Conservation (phyloP, 2,329 filamentous ascomycete genomes). For the Botrytis cinerea region DNA sequence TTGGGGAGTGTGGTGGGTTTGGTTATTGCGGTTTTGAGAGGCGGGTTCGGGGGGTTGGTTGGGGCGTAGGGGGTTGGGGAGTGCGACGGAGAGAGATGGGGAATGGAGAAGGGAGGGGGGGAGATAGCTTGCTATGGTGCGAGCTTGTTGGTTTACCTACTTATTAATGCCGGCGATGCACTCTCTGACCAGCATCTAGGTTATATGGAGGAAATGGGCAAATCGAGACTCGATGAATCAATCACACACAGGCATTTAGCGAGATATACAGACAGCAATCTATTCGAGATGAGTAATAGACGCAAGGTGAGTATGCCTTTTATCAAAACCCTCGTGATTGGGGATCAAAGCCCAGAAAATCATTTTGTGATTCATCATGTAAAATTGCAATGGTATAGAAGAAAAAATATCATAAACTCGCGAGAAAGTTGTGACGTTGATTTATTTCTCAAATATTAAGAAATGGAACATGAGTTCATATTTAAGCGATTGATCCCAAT, state of each 20-base stretch:
- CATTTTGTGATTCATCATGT: neutral
- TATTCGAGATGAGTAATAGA: neutral
- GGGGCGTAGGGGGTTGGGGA: neutral
- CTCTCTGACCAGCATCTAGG: neutral
- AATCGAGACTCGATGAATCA: neutral
- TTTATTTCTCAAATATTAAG: neutral
- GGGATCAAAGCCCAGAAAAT: neutral
- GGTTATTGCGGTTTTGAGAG: neutral
- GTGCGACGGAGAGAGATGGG: too few species aligned
- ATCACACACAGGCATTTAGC: neutral
- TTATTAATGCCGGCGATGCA: neutral
- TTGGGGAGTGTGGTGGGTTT: neutral
- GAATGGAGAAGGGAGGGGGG: too few species aligned
- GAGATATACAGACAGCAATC: neutral
- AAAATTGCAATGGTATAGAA: neutral
- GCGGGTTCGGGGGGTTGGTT: neutral
- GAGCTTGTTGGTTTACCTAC: too few species aligned
- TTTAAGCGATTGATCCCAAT: neutral
- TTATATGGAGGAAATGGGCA: neutral
- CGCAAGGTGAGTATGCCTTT: rapidly evolving
- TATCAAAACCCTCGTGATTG: neutral
- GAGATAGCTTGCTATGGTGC: neutral
- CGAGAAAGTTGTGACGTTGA: neutral
- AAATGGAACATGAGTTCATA: neutral
- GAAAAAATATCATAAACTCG: neutral